These are phyloP conservation scores for Mortierella sp. DNA, from an alignment of 371 early-diverging fungal species.

Conservation along the genomic window DNA sequence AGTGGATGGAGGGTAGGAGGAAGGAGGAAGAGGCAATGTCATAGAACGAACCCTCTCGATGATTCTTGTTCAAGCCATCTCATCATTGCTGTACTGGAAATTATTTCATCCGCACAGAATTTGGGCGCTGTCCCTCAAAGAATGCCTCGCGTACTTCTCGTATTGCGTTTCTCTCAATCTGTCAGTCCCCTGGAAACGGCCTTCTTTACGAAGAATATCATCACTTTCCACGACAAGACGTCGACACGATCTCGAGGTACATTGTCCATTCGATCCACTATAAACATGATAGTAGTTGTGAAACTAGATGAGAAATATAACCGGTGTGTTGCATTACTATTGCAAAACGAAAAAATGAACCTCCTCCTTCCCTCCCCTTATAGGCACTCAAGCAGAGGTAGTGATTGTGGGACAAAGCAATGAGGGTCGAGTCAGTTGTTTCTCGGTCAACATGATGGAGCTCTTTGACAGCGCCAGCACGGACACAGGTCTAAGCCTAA, in stretches of 20 bases:
- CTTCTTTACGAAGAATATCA: slow-evolving; percentile 68
- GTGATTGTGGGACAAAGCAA: slow-evolving; percentile 66
- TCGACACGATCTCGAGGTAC: slow-evolving; percentile 45
- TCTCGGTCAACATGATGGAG: slow-evolving; percentile 79
- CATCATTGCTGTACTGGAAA: background rate
- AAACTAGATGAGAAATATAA: slow-evolving; percentile 4
- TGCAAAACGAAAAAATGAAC: slow-evolving; percentile 52
- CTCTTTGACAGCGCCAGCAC: slow-evolving; percentile 75
- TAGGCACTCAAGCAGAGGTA: slow-evolving; percentile 76
- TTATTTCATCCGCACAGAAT: slow-evolving; percentile 53
- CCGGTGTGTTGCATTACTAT: background rate
- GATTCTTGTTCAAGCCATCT: background rate
- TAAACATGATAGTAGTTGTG: slow-evolving; percentile 8
- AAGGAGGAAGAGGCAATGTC: background rate
- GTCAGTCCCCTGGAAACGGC: slow-evolving; percentile 63
- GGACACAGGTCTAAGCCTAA: slow-evolving; percentile 65
- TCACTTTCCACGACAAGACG: slow-evolving; percentile 64
- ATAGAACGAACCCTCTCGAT: no score
- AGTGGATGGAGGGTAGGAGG: no score
- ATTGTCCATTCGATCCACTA: no score
- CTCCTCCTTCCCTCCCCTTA: no score
- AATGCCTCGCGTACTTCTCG: slow-evolving; percentile 73
- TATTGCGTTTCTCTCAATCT: slow-evolving; percentile 72
- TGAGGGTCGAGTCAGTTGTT: slow-evolving; percentile 73
- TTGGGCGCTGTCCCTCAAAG: slow-evolving; percentile 70